A percentile compares a stretch with the other conserved stretches of the same genome.
phyloP scores from a whole-genome alignment of 345 rosid genomes.

The Brassica cretica region DNA sequence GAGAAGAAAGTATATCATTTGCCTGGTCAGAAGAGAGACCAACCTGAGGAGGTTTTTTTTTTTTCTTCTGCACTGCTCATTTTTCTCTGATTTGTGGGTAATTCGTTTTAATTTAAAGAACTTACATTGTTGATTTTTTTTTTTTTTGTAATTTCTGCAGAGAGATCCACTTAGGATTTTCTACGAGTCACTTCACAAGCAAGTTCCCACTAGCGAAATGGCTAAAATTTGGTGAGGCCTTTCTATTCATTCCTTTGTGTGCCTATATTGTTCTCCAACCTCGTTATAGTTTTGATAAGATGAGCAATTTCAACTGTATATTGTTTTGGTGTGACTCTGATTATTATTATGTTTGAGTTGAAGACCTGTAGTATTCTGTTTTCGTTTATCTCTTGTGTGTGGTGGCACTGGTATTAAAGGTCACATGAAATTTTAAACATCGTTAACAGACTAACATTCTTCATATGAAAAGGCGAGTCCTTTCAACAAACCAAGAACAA shows the following conservation, averaged over 20 bases:
- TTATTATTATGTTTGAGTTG: slow-evolving; percentile 13
- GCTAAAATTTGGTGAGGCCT: slow-evolving; percentile 91
- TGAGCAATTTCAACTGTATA: neutral
- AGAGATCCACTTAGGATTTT: slow-evolving; percentile 95
- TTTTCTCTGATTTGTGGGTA: neutral
- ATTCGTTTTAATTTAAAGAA: neutral
- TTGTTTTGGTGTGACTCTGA: slow-evolving; percentile 1
- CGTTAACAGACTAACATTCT: neutral
- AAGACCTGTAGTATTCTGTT: neutral
- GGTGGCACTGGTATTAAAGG: slow-evolving; percentile 4
- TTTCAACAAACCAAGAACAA: neutral
- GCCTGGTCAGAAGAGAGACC: slow-evolving; percentile 90
- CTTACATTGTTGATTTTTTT: slow-evolving; percentile 13
- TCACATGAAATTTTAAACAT: neutral
- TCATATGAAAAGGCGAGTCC: neutral
- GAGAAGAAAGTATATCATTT: slow-evolving; percentile 79
- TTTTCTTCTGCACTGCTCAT: neutral
- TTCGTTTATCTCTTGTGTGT: neutral
- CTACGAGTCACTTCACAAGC: slow-evolving; percentile 76
- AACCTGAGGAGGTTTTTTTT: slow-evolving; percentile 67
- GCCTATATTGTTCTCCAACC: neutral
- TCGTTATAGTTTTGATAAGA: neutral
- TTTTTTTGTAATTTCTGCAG: slow-evolving; percentile 49
- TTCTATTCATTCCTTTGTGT: neutral
- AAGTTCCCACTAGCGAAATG: slow-evolving; percentile 83